phyloP scores from a whole-genome alignment of 208 protist species.

The Spironucleus salmonicida region DNA sequence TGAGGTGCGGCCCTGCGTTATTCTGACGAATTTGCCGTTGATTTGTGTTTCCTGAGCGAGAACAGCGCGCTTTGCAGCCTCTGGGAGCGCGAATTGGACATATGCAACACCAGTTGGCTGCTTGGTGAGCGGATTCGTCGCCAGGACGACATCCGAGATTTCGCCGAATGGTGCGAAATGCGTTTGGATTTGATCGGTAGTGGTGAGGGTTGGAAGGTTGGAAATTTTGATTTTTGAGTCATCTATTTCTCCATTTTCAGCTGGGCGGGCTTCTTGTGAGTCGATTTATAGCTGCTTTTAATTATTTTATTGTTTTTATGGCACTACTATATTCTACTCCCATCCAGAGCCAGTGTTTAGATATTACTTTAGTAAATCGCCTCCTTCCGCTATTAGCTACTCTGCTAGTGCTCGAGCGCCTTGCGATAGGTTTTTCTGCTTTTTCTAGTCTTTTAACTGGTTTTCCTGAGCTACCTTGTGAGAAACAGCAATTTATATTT shows the following conservation, averaged over 20 bases:
- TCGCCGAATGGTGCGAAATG: not conserved
- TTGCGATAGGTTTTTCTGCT: not conserved
- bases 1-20: not conserved
- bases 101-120: conserved; percentile 7
- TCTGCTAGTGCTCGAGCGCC: not conserved
- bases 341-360: not conserved
- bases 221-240: not conserved
- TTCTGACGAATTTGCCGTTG: not conserved
- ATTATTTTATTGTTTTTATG: not conserved
- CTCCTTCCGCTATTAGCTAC: not conserved
- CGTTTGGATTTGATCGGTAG: not conserved
- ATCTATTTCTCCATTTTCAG: not conserved
- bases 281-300: not conserved
- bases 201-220: not conserved
- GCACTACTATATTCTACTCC: not conserved
- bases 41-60: not conserved
- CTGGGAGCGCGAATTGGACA: not conserved
- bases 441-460: not conserved
- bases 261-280: not conserved
- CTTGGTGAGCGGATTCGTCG: not conserved
- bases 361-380: not conserved
- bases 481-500: not conserved
- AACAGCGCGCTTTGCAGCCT: not conserved
- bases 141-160: not conserved
- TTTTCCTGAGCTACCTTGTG: not conserved